Percentiles rank a stretch among this genome's conserved stretches.
These are phyloP conservation scores for Gamsiella multidivaricata DNA, from an alignment of 192 early-diverging fungal genomes.

Conservation along the genomic window DNA sequence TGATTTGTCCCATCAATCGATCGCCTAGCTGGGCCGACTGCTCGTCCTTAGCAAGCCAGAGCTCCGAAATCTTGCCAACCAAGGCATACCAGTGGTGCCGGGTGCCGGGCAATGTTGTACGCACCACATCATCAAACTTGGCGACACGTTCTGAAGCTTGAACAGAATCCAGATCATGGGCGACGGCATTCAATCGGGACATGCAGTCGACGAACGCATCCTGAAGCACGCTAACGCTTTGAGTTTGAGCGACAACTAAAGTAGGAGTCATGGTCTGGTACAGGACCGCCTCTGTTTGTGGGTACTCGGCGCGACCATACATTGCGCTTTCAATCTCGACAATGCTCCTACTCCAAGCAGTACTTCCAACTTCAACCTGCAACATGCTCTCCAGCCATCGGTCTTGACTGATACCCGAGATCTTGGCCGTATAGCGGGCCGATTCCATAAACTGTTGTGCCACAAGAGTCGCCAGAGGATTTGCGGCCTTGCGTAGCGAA, in stretches of 20 bases:
- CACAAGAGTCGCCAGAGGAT: conserved; percentile 43
- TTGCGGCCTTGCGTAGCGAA: conserved; percentile 33
- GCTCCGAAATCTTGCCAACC: conserved; percentile 53
- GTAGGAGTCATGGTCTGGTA: conserved; percentile 52
- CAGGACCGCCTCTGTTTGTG: conserved; percentile 44
- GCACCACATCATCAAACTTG: conserved; percentile 47
- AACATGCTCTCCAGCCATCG: conserved; percentile 52
- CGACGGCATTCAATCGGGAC: conserved; percentile 33
- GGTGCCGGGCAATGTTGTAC: conserved; percentile 38
- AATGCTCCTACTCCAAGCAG: conserved; percentile 40
- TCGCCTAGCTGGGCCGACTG: conserved; percentile 34
- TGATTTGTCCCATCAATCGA: conserved; percentile 45
- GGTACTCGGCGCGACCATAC: conserved; percentile 46
- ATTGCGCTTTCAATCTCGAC: conserved; percentile 48
- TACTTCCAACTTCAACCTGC: conserved; percentile 48
- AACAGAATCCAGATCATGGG: conserved; percentile 7
- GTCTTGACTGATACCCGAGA: conserved; percentile 38
- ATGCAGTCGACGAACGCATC: conserved; percentile 49
- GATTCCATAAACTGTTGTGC: conserved; percentile 55
- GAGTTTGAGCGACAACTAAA: conserved; percentile 42
- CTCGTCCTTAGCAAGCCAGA: conserved; percentile 46
- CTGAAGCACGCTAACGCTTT: conserved; percentile 38
- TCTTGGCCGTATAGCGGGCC: conserved; percentile 49
- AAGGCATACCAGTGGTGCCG: conserved; percentile 53
- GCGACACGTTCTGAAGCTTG: neutral